These are phyloP conservation scores for Fraxinus albicans DNA, from an alignment of 305 asterid genomes.

Conservation along the genomic window DNA sequence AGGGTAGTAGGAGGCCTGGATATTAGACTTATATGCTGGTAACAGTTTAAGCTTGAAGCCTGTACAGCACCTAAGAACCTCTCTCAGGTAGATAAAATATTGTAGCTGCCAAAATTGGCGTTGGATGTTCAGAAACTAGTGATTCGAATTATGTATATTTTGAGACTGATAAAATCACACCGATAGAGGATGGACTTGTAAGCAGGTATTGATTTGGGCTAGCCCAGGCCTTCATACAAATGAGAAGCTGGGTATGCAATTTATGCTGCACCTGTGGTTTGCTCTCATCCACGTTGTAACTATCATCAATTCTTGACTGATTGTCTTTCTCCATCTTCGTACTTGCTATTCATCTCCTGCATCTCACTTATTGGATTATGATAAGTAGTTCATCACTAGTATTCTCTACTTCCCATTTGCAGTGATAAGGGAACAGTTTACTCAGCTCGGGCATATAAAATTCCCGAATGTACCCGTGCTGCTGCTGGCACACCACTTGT, in stretches of 20 bases:
- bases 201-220: background rate
- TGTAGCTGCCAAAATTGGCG: background rate
- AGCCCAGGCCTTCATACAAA: background rate
- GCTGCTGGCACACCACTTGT: constrained; percentile 95
- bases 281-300: background rate
- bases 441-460: constrained; percentile 85
- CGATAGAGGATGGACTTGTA: background rate
- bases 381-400: constrained; percentile 6
- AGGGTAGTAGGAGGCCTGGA: constrained; percentile 1
- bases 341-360: constrained; percentile 5
- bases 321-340: constrained; percentile 3
- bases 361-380: background rate
- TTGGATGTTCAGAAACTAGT: background rate
- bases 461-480: constrained; percentile 94
- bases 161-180: background rate
- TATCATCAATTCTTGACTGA: background rate
- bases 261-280: constrained; percentile 1
- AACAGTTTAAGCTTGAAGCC: background rate
- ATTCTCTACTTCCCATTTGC: constrained; percentile 22
- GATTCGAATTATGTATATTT: background rate
- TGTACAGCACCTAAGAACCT: background rate
- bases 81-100: background rate
- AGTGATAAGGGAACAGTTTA: constrained; percentile 97
- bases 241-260: background rate
- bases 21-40: background rate